Percentiles rank a stretch among this genome's conserved stretches.
Evolutionary conservation across 257 asterid genomes (phyloP).

Genomic region (Euphrasia confusa): DNA sequence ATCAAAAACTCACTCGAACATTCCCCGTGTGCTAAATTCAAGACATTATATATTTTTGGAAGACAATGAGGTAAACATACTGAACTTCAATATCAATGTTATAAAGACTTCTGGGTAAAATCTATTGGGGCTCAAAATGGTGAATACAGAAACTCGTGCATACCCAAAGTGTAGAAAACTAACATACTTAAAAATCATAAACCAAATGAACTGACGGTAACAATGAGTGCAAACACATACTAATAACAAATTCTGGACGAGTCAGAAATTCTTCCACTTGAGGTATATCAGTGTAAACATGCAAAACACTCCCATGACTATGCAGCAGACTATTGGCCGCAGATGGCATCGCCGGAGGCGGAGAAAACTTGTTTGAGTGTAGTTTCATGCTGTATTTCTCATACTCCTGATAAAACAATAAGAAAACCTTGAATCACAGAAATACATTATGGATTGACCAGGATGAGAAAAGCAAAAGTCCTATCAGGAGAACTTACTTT

Average conservation of each 20-base stretch:
- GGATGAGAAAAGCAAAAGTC: slow-evolving; percentile 3
- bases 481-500: slow-evolving; percentile 42
- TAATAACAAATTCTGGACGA: slow-evolving; percentile 73
- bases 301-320: slow-evolving; percentile 51
- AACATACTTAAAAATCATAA: slow-evolving; percentile 20
- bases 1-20: slow-evolving; percentile 15
- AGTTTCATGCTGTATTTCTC: slow-evolving; percentile 49
- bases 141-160: slow-evolving; percentile 5
- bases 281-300: slow-evolving; percentile 83
- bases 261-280: slow-evolving; percentile 77
- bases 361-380: slow-evolving; percentile 38
- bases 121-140: background rate
- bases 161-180: slow-evolving; percentile 9
- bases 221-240: slow-evolving; percentile 41
- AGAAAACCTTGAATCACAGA: slow-evolving; percentile 13
- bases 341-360: slow-evolving; percentile 32
- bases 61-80: background rate
- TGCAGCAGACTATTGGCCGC: slow-evolving; percentile 38
- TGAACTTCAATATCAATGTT: slow-evolving; percentile 7
- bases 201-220: slow-evolving; percentile 3
- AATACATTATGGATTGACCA: slow-evolving; percentile 16
- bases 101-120: background rate
- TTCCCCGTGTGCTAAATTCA: background rate
- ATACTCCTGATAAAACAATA: slow-evolving; percentile 49
- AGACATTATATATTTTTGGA: background rate